Evolutionary conservation across 257 asterid genomes (phyloP).

Genomic region (Solanum boliviense): DNA sequence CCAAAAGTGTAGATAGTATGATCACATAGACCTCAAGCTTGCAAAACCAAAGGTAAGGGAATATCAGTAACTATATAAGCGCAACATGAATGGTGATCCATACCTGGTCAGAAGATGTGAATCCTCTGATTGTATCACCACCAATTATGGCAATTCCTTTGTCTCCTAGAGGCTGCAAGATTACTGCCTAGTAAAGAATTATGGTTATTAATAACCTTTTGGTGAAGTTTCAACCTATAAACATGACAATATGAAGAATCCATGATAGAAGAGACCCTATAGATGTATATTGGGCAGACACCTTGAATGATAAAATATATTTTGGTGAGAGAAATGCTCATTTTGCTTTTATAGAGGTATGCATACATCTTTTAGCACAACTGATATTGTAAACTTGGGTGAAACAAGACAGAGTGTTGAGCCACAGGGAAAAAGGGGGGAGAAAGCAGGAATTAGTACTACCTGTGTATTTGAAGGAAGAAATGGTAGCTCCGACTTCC

Average conservation of each 20-base stretch:
- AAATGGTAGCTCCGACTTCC: slow-evolving; percentile 82
- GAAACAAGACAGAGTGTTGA: neutral
- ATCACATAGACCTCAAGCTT: neutral
- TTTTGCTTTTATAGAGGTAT: neutral
- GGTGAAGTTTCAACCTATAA: neutral
- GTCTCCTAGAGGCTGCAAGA: slow-evolving; percentile 87
- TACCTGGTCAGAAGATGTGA: slow-evolving; percentile 86
- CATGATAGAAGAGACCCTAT: neutral
- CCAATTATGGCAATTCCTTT: slow-evolving; percentile 78
- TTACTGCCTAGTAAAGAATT: slow-evolving; percentile 52
- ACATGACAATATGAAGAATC: neutral
- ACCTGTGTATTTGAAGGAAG: slow-evolving; percentile 92
- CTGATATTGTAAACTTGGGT: neutral
- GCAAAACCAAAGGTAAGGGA: neutral
- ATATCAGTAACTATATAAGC: neutral
- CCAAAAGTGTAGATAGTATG: neutral
- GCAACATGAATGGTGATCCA: neutral
- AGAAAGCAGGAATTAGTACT: neutral
- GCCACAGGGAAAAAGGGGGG: neutral
- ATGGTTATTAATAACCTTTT: slow-evolving; percentile 1
- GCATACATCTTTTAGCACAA: neutral
- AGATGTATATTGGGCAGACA: neutral
- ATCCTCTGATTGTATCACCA: slow-evolving; percentile 87
- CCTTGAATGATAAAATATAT: neutral
- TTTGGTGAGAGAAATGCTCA: neutral